Evolutionary conservation across 495 filamentous ascomycete genomes (phyloP), one percentile per base, ranked within the genome.

Genomic region (Annulohypoxylon maeteangense): DNA sequence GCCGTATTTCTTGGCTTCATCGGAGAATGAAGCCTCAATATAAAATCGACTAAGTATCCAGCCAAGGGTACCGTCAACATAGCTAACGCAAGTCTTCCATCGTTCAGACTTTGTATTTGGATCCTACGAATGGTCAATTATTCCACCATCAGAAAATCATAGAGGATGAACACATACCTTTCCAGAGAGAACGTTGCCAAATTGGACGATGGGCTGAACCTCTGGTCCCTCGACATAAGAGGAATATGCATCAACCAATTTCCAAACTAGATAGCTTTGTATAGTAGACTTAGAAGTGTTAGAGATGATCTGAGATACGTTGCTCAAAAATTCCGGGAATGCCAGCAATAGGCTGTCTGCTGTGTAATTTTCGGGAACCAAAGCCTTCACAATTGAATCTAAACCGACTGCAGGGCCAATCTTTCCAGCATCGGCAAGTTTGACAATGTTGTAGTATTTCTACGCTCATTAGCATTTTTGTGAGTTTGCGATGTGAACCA

Each of bases 21-120:
- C 83, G 0, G 90, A 86, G 67, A 91, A 93, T 14, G 87, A 84
- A 53, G 87, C 86, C 55, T 90, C 82, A 25, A 91, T 82, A 73
- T 89, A 93, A 73, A 93, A 91, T 42, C 88, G 86, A 71, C 90
- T 91, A 0, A 86, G 72, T 32, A 86, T 82, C 84, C 82, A 87
- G 29, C 84, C 83, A 23, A 92, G 80, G 4, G 83, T 85, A 18
- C 79, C 73, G 74, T 92, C 90, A 4, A 90, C 81, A 45, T 81
- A 78, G 7, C 67, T 70, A 53, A 92, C 84, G 69, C 90, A 93
- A 34, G 87, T 91, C 70, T 89, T 85, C 90, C 90, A 93, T 60
- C 90, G 81, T 50, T 93, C 90, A 29, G 88, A 80, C 27, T 80
- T 82, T 0, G 90, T 86, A 56, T 91, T 80, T 1, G 89, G 87